Evolutionary conservation across 2,329 filamentous ascomycete species (phyloP), one percentile per base, ranked within the genome.

Genomic region (Scedosporium apiospermum): DNA sequence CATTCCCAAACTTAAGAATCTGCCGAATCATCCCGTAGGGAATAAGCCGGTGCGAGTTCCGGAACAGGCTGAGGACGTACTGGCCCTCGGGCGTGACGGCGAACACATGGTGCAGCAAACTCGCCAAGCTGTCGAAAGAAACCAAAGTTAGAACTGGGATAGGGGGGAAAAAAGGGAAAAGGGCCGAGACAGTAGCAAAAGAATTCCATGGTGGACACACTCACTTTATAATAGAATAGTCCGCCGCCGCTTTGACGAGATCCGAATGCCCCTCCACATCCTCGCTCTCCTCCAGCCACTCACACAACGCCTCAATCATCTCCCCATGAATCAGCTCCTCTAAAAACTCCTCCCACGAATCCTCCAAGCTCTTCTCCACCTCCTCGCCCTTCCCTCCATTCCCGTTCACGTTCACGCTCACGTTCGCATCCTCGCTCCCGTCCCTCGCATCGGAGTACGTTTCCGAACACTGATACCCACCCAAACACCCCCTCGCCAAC

Each of bases 1-100:
- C 89, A 70, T 93, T 95, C 5, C 90, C 88, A 14, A 93, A 81
- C 49, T 85, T 84, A 3, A 95, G 76, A 0, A 89, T 91, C 71
- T 93, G 88, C 64, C 86, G 82, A 60, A 93, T 80, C 65, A 91
- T 77, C 51, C 82, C 80, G 71, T 92, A 93, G 0, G 90, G 90
- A 0, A 91, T 75, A 63, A 93, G 77, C 62, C 82, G 84, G 72
- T 93, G 87, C 10, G 88, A 80, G 66, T 84, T 90, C 63, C 88
- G 86, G 34, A 91, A 74, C 46, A 93, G 81, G 64, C 87, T 88
- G 21, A 91, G 76, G 27, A 93, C 75, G 65, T 89, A 90, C 49
- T 87, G 88, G 0, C 90, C 90, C 69, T 93, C 88, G 0, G 90
- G 86, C 0, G 88, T 91, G 49, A 88, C 76, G 27, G 91, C 81